phyloP scores from a whole-genome alignment of 1,284 basidiomycete genomes.

The Cryptococcus sp. region DNA sequence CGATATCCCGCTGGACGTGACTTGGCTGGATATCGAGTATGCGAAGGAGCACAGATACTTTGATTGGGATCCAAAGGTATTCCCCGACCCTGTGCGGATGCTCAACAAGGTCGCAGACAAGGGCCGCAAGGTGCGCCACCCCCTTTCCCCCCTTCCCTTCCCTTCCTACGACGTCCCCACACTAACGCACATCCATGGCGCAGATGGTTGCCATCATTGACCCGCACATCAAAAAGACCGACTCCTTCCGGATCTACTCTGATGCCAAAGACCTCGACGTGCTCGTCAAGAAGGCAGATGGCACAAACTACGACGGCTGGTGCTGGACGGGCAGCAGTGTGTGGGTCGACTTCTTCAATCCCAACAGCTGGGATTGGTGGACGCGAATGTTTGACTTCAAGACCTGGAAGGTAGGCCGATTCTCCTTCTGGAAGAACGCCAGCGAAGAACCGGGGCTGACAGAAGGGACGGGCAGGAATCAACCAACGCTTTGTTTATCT shows the following conservation, averaged over 20 bases:
- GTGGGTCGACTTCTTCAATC: constrained; percentile 98
- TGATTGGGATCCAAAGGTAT: constrained; percentile 88
- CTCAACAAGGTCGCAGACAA: constrained; percentile 77
- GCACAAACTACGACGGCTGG: constrained; percentile 91
- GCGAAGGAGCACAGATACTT: constrained; percentile 94
- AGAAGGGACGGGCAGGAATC: constrained; percentile 40
- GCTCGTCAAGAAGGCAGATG: constrained; percentile 77
- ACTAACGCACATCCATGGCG: constrained; percentile 7
- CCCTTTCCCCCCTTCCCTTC: neutral
- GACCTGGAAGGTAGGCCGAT: constrained; percentile 48
- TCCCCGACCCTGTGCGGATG: constrained; percentile 94
- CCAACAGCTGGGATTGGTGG: constrained; percentile 88
- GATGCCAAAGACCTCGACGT: constrained; percentile 75
- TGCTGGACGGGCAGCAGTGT: constrained; percentile 95
- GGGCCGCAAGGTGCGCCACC: constrained; percentile 69
- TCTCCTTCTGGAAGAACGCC: neutral
- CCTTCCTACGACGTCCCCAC: neutral
- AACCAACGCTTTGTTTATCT: constrained; percentile 79
- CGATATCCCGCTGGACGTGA: constrained; percentile 92
- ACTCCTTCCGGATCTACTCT: constrained; percentile 79
- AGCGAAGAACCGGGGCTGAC: neutral
- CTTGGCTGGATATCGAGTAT: constrained; percentile 99
- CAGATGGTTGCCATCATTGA: constrained; percentile 99
- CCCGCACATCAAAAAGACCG: constrained; percentile 85
- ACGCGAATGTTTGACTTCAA: constrained; percentile 70